Conservation (phyloP, 106 monocot genomes). For the Iris macrosiphon region DNA sequence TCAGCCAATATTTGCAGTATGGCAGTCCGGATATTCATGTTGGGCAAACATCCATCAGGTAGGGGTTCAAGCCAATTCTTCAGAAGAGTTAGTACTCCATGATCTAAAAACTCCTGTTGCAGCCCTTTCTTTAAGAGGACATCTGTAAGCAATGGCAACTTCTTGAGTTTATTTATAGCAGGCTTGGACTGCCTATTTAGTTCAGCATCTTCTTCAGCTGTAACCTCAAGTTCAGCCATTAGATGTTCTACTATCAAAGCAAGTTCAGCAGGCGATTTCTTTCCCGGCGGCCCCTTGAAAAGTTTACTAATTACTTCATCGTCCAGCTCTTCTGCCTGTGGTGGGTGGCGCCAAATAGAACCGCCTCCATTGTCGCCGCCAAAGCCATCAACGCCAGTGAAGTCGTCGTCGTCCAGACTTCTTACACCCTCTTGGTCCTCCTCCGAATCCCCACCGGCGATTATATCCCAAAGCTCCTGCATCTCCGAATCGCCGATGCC, state of each 20-base stretch:
- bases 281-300: slow-evolving; percentile 80
- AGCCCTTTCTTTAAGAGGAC: slow-evolving; percentile 95
- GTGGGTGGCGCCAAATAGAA: too few relatives aligned
- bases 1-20: slow-evolving; percentile 79
- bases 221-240: slow-evolving; percentile 97
- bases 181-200: slow-evolving; percentile 82
- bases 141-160: slow-evolving; percentile 79
- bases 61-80: slow-evolving; percentile 98
- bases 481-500: too few relatives aligned
- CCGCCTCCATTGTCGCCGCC: too few relatives aligned
- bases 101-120: slow-evolving; percentile 94
- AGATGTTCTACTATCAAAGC: slow-evolving; percentile 75
- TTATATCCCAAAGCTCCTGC: too few relatives aligned
- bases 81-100: slow-evolving; percentile 85
- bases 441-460: too few relatives aligned
- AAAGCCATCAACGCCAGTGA: too few relatives aligned
- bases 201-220: slow-evolving; percentile 98
- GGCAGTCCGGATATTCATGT: slow-evolving; percentile 88
- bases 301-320: slow-evolving; percentile 73
- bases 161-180: slow-evolving; percentile 90
- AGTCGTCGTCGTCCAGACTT: too few relatives aligned
- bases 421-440: too few relatives aligned
- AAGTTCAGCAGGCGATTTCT: slow-evolving; percentile 85
- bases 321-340: slow-evolving; percentile 98
- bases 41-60: slow-evolving; percentile 98